Evolutionary conservation across 1,284 basidiomycete species (phyloP), one percentile per base, ranked within the genome.

Genomic region (Sanghuangporus baumii): DNA sequence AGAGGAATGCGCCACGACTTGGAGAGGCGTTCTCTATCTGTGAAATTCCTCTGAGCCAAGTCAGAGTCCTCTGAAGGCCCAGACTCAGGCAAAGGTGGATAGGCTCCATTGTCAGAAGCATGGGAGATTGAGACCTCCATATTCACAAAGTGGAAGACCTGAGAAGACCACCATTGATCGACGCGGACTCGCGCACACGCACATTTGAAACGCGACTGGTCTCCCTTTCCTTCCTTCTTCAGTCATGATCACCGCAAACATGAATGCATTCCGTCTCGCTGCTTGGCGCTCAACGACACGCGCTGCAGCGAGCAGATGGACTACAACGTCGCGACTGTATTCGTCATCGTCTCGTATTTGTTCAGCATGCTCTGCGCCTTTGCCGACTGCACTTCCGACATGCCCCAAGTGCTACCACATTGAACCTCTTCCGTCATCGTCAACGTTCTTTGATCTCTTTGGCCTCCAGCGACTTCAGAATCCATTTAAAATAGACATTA

Each of bases 321-420:
- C 23, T 18, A 34, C 55, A 14, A 36, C 18, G 40, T 57, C 63
- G 18, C 58, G 63, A 23, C 9, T 40, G 1, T 61, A 61, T 31
- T 58, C 63, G 38, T 46, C 56, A 34, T 50, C 55, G 6, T 46
- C 65, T 14, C 59, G 66, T 60, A n/a, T 41, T 47, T 91, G 91
- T 68, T 82, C 86, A 8, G 79, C 80, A 26, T 93, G 91, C 71
- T 78, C 79, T 3, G 68, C 76, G 31, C 75, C 77, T 4, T 75
- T 93, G 6, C 80, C 85, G 3, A 84, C 85, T 2, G 71, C 79
- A 18, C 74, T 93, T 50, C 89, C 89, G 0, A 85, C 86, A 37
- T 93, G 91, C 72, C 78, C 79, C 9, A 76, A 76, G 16, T 93
- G 91, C 74, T 79, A 78, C 67, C 78, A 81, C 65, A 88, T 93